phyloP scores from a whole-genome alignment of 2,329 filamentous ascomycete species.

The Cadophora sp. region DNA sequence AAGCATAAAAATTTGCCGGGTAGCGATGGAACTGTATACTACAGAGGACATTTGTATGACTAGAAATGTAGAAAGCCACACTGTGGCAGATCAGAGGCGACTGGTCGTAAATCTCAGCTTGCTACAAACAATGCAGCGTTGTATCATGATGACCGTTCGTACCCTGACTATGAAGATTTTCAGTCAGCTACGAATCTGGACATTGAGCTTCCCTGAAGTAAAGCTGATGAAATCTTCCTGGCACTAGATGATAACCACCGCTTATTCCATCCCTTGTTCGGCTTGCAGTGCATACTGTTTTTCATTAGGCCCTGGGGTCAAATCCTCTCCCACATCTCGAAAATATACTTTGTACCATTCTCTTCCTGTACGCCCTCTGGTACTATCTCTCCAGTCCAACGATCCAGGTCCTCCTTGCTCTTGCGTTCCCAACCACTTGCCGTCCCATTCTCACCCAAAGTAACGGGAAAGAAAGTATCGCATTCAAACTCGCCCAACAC shows the following conservation, averaged over 20 bases:
- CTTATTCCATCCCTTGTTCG: not conserved
- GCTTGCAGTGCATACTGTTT: not conserved
- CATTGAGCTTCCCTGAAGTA: too few relatives aligned
- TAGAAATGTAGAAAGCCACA: not conserved
- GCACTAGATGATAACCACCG: too few relatives aligned
- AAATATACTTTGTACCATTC: conserved; percentile 69
- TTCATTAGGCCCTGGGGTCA: not conserved
- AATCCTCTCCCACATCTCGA: conserved; percentile 74
- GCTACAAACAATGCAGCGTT: conserved; percentile 4
- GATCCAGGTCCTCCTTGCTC: conserved; percentile 59
- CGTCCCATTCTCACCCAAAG: conserved; percentile 49
- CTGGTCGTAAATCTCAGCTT: not conserved
- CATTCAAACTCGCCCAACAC: conserved; percentile 75
- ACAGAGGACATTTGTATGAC: not conserved
- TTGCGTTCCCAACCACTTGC: conserved; percentile 59
- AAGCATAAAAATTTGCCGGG: conserved; percentile 8
- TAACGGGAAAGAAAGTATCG: conserved; percentile 76
- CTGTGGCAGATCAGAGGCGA: not conserved
- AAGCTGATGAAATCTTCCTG: too few relatives aligned
- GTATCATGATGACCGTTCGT: not conserved
- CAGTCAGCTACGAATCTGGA: too few relatives aligned
- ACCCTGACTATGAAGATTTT: too few relatives aligned
- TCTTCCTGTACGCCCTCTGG: conserved; percentile 65
- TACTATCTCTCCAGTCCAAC: conserved; percentile 71
- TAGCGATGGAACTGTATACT: not conserved